Evolutionary conservation across 73 alveolate species (phyloP).

Genomic region (Stentor roeselii): DNA sequence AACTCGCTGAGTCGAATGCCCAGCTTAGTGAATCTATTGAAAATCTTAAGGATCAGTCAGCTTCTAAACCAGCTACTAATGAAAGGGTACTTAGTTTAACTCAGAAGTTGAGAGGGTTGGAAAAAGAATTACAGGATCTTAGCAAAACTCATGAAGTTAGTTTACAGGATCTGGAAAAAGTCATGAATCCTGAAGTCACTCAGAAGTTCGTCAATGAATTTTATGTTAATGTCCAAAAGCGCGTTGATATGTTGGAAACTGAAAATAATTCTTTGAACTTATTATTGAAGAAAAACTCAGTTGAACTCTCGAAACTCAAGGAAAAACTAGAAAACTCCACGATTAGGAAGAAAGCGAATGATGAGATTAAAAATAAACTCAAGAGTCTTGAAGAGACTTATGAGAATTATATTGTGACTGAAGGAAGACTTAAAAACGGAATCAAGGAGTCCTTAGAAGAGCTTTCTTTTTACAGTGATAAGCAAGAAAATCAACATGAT

Average conservation of each 20-base stretch:
- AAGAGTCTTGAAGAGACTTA: background rate
- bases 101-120: background rate
- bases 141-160: background rate
- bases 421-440: background rate
- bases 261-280: background rate
- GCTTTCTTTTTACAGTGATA: background rate
- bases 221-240: slow-evolving; percentile 19
- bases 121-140: slow-evolving; percentile 10
- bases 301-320: background rate
- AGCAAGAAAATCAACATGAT: background rate
- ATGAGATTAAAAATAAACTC: background rate
- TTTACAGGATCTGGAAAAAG: background rate
- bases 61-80: background rate
- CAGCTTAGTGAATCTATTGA: background rate
- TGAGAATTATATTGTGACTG: background rate
- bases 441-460: background rate
- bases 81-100: background rate
- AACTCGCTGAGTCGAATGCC: background rate
- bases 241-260: background rate
- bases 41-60: slow-evolving; percentile 8
- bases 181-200: background rate
- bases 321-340: slow-evolving; percentile 1
- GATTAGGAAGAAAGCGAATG: background rate
- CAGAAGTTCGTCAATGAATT: background rate
- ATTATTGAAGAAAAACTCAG: background rate